Conservation (phyloP, 768 basidiomycete species). For the Tricholoma sp. region DNA sequence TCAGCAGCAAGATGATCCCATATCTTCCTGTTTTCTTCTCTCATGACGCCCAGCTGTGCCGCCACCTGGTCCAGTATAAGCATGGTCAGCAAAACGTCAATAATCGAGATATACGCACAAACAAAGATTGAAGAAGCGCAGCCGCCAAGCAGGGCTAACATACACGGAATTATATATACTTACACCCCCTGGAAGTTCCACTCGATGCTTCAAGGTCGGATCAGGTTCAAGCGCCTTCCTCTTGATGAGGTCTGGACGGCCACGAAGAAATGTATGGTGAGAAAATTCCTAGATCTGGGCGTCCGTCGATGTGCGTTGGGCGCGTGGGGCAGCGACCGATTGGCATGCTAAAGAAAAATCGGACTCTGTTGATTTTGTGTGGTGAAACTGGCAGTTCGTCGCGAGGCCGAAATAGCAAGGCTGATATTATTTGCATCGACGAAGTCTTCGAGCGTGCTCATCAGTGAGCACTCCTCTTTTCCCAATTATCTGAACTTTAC, state of each 20-base stretch:
- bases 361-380: slow-evolving; percentile 80
- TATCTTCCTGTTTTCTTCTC: slow-evolving; percentile 65
- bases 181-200: slow-evolving; percentile 81
- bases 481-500: not conserved
- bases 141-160: too few relatives aligned
- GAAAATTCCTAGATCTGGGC: slow-evolving; percentile 88
- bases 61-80: slow-evolving; percentile 34
- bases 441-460: slow-evolving; percentile 45
- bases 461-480: slow-evolving; percentile 30
- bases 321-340: slow-evolving; percentile 48
- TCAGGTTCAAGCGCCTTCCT: slow-evolving; percentile 82
- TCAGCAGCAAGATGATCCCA: slow-evolving; percentile 53
- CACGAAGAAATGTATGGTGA: slow-evolving; percentile 81
- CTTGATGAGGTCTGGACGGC: slow-evolving; percentile 78
- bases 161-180: too few relatives aligned
- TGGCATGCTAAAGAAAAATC: slow-evolving; percentile 18
- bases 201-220: slow-evolving; percentile 62
- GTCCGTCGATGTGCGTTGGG: slow-evolving; percentile 74
- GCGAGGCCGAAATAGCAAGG: not conserved
- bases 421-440: slow-evolving; percentile 38
- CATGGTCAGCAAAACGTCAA: slow-evolving; percentile 6
- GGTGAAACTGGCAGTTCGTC: too few relatives aligned
- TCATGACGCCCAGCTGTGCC: slow-evolving; percentile 61
- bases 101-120: not conserved
- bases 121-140: too few relatives aligned